Evolutionary conservation across 208 protist species (phyloP).

Genomic region (Blastocrithidia nonstop): DNA sequence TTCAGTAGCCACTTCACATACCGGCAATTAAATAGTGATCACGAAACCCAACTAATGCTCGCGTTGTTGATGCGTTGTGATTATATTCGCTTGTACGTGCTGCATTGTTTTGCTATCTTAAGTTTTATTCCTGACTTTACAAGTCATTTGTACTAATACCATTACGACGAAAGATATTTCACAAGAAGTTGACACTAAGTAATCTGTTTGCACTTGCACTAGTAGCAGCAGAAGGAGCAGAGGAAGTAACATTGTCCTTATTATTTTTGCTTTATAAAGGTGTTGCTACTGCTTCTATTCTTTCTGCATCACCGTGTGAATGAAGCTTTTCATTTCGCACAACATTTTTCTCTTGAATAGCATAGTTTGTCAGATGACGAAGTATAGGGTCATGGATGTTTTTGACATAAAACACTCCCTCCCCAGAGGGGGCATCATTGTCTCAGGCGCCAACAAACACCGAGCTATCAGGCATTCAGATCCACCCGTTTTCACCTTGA

Average conservation of each 20-base stretch:
- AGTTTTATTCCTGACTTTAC: neutral
- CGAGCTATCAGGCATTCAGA: constrained; percentile 63
- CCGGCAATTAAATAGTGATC: constrained; percentile 9
- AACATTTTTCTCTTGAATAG: too few relatives aligned
- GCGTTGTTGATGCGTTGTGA: constrained; percentile 6
- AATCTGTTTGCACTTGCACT: constrained; percentile 1
- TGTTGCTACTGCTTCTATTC: neutral
- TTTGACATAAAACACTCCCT: constrained; percentile 28
- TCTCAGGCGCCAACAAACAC: constrained; percentile 51
- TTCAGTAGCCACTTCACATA: constrained; percentile 8
- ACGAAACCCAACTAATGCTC: constrained; percentile 14
- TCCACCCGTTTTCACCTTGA: constrained; percentile 6
- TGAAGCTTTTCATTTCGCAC: neutral
- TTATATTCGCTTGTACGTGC: too few relatives aligned
- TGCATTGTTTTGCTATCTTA: too few relatives aligned
- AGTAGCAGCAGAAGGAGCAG: neutral
- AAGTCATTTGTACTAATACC: neutral
- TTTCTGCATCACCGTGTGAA: neutral
- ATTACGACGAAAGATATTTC: constrained; percentile 3
- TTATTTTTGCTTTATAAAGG: neutral
- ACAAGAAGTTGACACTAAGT: constrained; percentile 5
- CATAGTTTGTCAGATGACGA: too few relatives aligned
- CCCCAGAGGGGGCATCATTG: constrained; percentile 32
- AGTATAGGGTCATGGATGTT: constrained; percentile 31
- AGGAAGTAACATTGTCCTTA: neutral